These are phyloP conservation scores for Cyberlindnera bimundalis DNA, from an alignment of 805 yeast genomes.

Conservation along the genomic window DNA sequence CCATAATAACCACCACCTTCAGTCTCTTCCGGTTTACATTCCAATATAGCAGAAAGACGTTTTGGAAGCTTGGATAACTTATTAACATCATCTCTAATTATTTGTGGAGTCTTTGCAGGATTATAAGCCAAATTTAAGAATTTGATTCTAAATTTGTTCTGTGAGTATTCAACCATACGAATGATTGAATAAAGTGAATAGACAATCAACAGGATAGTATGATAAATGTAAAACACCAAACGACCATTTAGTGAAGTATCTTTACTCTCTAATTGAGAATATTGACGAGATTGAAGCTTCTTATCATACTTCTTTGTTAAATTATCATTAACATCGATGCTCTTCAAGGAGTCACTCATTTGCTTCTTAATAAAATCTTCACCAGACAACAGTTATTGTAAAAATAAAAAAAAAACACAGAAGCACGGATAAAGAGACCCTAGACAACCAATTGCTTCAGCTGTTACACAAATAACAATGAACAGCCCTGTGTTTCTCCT, in stretches of 20 bases:
- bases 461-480: too few relatives aligned
- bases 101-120: slow-evolving; percentile 73
- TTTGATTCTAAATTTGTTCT: slow-evolving; percentile 52
- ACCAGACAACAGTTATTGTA: too few relatives aligned
- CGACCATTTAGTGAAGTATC: slow-evolving; percentile 10
- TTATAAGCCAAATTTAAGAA: slow-evolving; percentile 62
- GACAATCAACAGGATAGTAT: slow-evolving; percentile 39
- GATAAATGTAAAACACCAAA: slow-evolving; percentile 21
- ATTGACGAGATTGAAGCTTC: too few relatives aligned
- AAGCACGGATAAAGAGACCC: too few relatives aligned
- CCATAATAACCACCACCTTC: slow-evolving; percentile 91
- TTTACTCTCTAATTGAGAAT: slow-evolving; percentile 4
- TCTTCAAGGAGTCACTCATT: too few relatives aligned
- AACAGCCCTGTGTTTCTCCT: too few relatives aligned
- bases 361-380: too few relatives aligned
- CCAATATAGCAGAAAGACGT: slow-evolving; percentile 71
- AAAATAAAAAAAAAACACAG: too few relatives aligned
- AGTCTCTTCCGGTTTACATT: slow-evolving; percentile 68
- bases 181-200: slow-evolving; percentile 55
- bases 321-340: too few relatives aligned
- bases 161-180: slow-evolving; percentile 49
- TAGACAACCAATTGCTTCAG: too few relatives aligned
- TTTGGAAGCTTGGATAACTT: slow-evolving; percentile 74
- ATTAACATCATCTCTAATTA: slow-evolving; percentile 79
- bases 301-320: too few relatives aligned